Evolutionary conservation across 192 early-diverging fungal species (phyloP).

Genomic region (Spizellomyces punctatus): DNA sequence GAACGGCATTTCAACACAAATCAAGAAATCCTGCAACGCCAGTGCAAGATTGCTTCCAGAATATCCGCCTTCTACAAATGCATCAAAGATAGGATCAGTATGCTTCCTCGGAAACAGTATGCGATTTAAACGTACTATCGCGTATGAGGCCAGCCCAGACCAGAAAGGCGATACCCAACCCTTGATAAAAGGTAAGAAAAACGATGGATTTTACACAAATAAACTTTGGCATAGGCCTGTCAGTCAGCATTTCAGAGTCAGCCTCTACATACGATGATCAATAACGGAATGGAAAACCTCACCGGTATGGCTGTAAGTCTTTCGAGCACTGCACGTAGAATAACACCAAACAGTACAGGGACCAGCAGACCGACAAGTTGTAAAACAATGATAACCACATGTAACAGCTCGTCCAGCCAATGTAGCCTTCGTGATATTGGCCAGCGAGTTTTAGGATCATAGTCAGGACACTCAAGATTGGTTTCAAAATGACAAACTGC

Average conservation of each 20-base stretch:
- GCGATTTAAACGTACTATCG: slow-evolving; percentile 57
- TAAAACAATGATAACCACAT: slow-evolving; percentile 82
- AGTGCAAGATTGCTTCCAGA: slow-evolving; percentile 72
- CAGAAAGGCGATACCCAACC: slow-evolving; percentile 76
- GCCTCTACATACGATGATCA: neutral
- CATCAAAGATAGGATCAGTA: slow-evolving; percentile 1
- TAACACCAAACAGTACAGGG: slow-evolving; percentile 84
- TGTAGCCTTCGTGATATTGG: slow-evolving; percentile 80
- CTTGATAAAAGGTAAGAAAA: slow-evolving; percentile 96
- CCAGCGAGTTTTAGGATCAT: slow-evolving; percentile 77
- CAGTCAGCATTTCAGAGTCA: neutral
- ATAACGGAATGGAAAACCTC: neutral
- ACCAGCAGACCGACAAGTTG: slow-evolving; percentile 84
- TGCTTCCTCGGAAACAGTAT: slow-evolving; percentile 10
- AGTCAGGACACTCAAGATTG: slow-evolving; percentile 73
- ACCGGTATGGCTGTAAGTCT: slow-evolving; percentile 40
- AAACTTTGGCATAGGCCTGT: slow-evolving; percentile 90
- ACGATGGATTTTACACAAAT: slow-evolving; percentile 91
- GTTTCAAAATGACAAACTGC: slow-evolving; percentile 93
- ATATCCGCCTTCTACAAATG: slow-evolving; percentile 40
- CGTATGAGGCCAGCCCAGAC: slow-evolving; percentile 74
- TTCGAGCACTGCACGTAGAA: slow-evolving; percentile 61
- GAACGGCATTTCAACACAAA: slow-evolving; percentile 88
- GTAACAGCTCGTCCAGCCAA: slow-evolving; percentile 70
- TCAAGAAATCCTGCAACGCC: slow-evolving; percentile 86